phyloP scores from a whole-genome alignment of 176 grass and related monocot genomes.

The Eleusine coracana region DNA sequence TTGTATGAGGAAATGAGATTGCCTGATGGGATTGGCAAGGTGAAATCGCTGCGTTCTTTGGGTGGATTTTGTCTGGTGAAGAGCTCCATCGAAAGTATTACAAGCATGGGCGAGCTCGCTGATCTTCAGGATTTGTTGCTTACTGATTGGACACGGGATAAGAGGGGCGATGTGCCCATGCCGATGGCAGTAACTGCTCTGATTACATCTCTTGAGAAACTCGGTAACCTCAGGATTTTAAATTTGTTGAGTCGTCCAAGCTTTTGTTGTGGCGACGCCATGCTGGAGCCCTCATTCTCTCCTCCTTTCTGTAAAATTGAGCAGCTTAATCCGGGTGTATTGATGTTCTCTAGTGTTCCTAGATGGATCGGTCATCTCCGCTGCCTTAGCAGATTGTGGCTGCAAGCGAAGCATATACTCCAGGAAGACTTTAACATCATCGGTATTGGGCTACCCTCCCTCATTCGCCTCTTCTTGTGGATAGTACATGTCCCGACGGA shows the following conservation, averaged over 20 bases:
- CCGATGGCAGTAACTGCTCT: not conserved
- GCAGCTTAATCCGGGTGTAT: not conserved
- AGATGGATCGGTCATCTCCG: not conserved
- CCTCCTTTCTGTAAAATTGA: not conserved
- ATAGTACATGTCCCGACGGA: not conserved
- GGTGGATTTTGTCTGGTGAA: rapidly evolving
- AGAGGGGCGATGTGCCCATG: no score
- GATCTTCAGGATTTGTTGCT: not conserved
- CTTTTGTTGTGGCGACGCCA: not conserved
- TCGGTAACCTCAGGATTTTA: not conserved
- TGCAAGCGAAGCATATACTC: not conserved
- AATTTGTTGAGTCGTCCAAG: no score
- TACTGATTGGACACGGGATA: no score
- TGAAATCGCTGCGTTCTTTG: not conserved
- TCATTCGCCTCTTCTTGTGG: not conserved
- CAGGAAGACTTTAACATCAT: not conserved
- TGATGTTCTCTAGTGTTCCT: not conserved
- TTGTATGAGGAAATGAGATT: rapidly evolving
- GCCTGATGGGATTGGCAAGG: not conserved
- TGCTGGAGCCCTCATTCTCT: no score
- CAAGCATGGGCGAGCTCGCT: not conserved
- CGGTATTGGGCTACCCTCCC: not conserved
- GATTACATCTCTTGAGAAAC: not conserved
- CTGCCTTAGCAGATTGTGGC: not conserved
- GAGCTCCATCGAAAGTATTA: not conserved